A percentile compares a stretch with the other conserved stretches of the same genome.
Conservation (phyloP, 768 basidiomycete species). For the Jaapia argillacea region DNA sequence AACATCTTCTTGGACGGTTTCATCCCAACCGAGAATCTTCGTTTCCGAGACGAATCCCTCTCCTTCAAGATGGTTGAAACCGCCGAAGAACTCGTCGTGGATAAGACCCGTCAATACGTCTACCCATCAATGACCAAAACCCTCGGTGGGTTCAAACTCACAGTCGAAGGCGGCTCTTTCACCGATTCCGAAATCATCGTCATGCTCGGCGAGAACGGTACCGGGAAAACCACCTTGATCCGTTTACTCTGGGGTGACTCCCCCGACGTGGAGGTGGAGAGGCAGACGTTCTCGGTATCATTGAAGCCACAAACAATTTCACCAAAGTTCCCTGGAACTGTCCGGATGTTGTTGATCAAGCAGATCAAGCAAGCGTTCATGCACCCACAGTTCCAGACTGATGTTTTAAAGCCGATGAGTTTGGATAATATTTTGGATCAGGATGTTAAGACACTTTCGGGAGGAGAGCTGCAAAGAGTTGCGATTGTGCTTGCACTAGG, state of each 20-base stretch:
- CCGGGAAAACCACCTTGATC: constrained; percentile 97
- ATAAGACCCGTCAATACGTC: constrained; percentile 82
- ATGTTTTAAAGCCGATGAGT: constrained; percentile 96
- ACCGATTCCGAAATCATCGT: constrained; percentile 99
- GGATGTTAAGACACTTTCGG: constrained; percentile 95
- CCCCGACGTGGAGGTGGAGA: constrained; percentile 79
- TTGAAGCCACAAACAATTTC: constrained; percentile 98
- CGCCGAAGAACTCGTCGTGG: constrained; percentile 79
- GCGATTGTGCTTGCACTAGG: constrained; percentile 89
- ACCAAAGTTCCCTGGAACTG: constrained; percentile 95
- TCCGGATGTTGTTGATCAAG: constrained; percentile 89
- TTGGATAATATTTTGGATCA: constrained; percentile 94
- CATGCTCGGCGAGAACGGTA: constrained; percentile 98
- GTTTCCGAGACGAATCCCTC: constrained; percentile 92
- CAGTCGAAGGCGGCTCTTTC: constrained; percentile 82
- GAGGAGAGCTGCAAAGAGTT: constrained; percentile 96
- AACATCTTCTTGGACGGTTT: constrained; percentile 99
- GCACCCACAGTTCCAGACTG: constrained; percentile 99
- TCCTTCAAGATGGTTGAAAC: constrained; percentile 98
- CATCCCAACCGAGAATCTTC: constrained; percentile 96
- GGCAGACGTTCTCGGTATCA: constrained; percentile 77
- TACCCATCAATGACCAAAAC: constrained; percentile 99
- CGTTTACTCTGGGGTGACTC: constrained; percentile 89
- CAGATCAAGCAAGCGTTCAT: constrained; percentile 93
- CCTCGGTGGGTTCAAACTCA: constrained; percentile 89